A percentile compares a stretch with the other conserved stretches of the same genome.
Conservation (phyloP, 306 rosid genomes). For the Corylus avellana region DNA sequence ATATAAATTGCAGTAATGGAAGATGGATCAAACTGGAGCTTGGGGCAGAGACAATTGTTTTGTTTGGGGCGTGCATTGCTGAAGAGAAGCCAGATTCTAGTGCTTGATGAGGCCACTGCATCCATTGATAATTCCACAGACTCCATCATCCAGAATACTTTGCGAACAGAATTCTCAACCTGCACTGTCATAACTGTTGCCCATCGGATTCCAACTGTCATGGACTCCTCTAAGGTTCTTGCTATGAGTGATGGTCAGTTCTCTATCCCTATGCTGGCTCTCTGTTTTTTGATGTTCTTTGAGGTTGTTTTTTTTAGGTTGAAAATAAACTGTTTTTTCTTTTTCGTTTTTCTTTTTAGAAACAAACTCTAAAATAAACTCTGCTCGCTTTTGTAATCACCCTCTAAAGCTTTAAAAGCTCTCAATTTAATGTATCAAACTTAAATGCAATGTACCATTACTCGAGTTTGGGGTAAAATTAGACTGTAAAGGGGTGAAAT, state of each 20-base stretch:
- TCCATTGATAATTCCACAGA: not conserved
- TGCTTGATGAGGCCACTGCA: not conserved
- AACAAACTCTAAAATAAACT: too few species aligned
- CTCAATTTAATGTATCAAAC: too few species aligned
- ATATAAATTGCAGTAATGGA: constrained; percentile 19
- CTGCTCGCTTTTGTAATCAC: too few species aligned
- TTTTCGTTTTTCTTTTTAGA: too few species aligned
- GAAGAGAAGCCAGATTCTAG: not conserved
- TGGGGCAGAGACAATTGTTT: constrained; percentile 33
- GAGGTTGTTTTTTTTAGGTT: too few species aligned
- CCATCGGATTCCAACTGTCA: constrained; percentile 37
- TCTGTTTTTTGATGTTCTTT: too few species aligned
- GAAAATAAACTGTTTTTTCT: too few species aligned
- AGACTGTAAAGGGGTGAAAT: too few species aligned
- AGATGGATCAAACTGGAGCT: constrained; percentile 43
- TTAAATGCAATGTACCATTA: too few species aligned
- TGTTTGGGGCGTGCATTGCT: constrained; percentile 29
- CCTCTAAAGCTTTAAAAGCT: too few species aligned
- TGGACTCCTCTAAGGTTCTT: constrained; percentile 34
- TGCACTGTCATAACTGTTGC: constrained; percentile 38
- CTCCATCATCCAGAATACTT: constrained; percentile 19
- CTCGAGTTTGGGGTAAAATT: too few species aligned
- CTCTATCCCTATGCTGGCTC: too few species aligned
- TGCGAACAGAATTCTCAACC: constrained; percentile 25
- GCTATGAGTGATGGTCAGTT: constrained; percentile 34